phyloP scores from a whole-genome alignment of 306 rosid species.

The Sindora glabra region DNA sequence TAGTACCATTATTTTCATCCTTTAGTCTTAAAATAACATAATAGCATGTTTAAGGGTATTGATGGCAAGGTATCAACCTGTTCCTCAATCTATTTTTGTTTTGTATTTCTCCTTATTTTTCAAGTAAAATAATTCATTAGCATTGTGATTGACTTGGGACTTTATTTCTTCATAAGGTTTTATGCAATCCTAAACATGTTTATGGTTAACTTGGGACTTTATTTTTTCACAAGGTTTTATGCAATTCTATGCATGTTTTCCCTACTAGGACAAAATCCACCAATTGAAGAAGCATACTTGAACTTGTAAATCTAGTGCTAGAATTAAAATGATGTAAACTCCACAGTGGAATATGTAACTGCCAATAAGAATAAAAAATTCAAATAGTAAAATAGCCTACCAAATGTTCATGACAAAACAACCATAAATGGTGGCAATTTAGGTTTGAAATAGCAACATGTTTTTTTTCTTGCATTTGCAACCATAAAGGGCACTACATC shows the following conservation, averaged over 20 bases:
- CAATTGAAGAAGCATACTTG: not conserved
- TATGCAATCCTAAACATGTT: too few species aligned
- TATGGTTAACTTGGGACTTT: too few species aligned
- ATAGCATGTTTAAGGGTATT: too few species aligned
- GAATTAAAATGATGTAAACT: not conserved
- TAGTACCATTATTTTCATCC: too few species aligned
- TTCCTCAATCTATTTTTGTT: too few species aligned
- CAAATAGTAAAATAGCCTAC: constrained; percentile 31
- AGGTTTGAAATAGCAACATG: constrained; percentile 57
- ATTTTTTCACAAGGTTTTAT: not conserved
- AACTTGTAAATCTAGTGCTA: constrained; percentile 3
- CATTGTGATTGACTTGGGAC: too few species aligned
- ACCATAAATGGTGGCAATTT: constrained; percentile 63
- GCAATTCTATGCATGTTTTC: not conserved
- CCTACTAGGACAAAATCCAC: not conserved
- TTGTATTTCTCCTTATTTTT: too few species aligned
- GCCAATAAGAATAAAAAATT: not conserved
- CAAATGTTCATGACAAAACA: constrained; percentile 76
- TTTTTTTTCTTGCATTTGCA: constrained; percentile 50
- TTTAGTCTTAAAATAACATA: too few species aligned
- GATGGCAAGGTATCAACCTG: not conserved
- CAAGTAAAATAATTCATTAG: too few species aligned
- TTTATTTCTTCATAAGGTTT: too few species aligned
- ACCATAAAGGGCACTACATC: constrained; percentile 54
- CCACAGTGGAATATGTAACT: not conserved